Evolutionary conservation across 148 eudicot species (phyloP), one percentile per base, ranked within the genome.

Genomic region (Vaccinium macrocarpon): DNA sequence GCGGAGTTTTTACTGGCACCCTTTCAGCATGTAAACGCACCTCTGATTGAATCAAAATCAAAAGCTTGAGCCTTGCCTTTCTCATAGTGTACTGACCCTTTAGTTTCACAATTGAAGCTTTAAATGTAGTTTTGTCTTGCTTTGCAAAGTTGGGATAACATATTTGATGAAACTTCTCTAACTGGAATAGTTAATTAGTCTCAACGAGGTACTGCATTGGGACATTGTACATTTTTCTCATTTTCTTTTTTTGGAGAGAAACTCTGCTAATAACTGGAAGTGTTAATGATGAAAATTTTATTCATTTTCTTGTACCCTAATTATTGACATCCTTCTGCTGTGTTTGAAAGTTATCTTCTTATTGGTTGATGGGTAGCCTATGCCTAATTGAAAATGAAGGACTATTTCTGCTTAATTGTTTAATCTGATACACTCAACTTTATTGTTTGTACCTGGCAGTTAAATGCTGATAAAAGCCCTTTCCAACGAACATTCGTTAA

Each of bases 391-490:
- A 78, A 78, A 42, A 49, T 23, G 29, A 46, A 48, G 19, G 73
- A 35, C 27, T 29, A 18, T 27, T 35, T 46, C 61, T 75, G 27
- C 53, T 27, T 80, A 62, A 75, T 74, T 77, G 57, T 38, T 81
- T 80, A 61, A 51, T 38, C 19, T 18, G 72, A 68, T 38, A 81
- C 53, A 76, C 77, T 70, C 50, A 78, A 72, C 35, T 14, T 59
- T 84, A 55, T 76, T 32, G 16, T 70, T 88, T 78, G 35, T 68
- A 59, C 82, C 84, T 88, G 80, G 93, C 97, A 97, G 99, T 92
- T 97, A 87, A 97, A 97, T 90, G 93, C 89, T 85, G 99, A 95
- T 68, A 97, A 93, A 88, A 97, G 99, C 86, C 99, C 99, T 83
- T 95, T 97, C 84, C 99, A 95, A 87, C 89, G 98, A 77, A 95